Evolutionary conservation across 2,329 filamentous ascomycete species (phyloP), one percentile per base, ranked within the genome.

Genomic region (Neofusicoccum kwambonambiense): DNA sequence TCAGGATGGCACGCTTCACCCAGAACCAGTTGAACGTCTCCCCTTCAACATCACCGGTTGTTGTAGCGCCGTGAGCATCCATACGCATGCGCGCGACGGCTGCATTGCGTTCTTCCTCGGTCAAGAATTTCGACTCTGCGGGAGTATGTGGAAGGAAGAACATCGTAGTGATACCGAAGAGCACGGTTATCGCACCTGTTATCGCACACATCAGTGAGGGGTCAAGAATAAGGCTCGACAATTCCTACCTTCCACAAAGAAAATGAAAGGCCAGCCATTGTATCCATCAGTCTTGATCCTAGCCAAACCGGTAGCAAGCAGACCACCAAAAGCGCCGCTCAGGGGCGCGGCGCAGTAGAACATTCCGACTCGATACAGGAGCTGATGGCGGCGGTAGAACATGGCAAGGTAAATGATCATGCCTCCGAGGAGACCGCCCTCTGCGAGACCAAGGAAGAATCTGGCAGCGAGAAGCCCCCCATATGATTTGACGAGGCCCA

Each of bases 81-180:
- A 73, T 66, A 4, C 69, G 66, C 70, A 75, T 73, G n/a, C 74
- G 70, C 1, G 67, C 65, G 4, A 74, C 57, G 8, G 71, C 70
- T 50, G 67, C 71, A 15, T 66, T 64, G 22, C 72, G 70, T 63
- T 76, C 73, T 65, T 73, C 73, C 35, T 69, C 67, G 4, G 63
- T 70, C 17, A 76, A 62, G 52, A 75, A 76, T 3, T 69, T 68
- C n/a, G 81, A 78, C 8, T 70, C 70, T 7, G 68, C 68, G 2
- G 74, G 73, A 0, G 70, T 86, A 66, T 86, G 83, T 1, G 84
- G 84, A 2, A 86, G 76, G 1, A 82, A 66, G 64, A 87, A 84
- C 69, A 81, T 83, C 6, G 84, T 76, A 2, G 75, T 70, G 3
- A 82, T 69, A 5, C 83, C 84, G 2, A 74, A 73, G 9, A 72